phyloP scores from a whole-genome alignment of 305 asterid species.

The Fraxinus floribunda region DNA sequence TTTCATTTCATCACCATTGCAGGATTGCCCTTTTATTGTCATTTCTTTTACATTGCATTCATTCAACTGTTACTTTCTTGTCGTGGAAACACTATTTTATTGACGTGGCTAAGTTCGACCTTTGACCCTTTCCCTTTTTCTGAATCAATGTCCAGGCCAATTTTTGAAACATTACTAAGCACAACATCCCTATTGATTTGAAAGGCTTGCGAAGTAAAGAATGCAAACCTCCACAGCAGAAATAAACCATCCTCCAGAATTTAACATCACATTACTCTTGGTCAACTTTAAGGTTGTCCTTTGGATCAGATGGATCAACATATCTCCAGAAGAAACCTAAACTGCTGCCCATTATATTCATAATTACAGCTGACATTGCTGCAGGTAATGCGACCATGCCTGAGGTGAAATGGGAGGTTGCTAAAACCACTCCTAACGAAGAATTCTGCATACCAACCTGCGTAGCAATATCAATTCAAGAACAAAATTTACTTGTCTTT shows the following conservation, averaged over 20 bases:
- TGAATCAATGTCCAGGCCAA: not conserved
- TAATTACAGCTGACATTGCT: constrained; percentile 76
- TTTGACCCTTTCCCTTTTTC: not conserved
- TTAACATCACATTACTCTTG: constrained; percentile 11
- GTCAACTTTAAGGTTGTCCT: not conserved
- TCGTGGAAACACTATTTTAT: not conserved
- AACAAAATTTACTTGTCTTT: not conserved
- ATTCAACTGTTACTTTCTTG: not conserved
- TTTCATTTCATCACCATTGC: not conserved
- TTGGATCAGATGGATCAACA: constrained; percentile 45
- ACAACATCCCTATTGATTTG: not conserved
- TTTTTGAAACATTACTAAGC: not conserved
- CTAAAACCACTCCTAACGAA: constrained; percentile 84
- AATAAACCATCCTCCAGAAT: not conserved
- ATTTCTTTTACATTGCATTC: not conserved
- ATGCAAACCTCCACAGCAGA: not conserved
- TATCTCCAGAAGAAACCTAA: constrained; percentile 81
- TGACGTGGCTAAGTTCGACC: not conserved
- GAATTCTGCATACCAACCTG: constrained; percentile 98
- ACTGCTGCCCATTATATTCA: constrained; percentile 92
- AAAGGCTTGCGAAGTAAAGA: not conserved
- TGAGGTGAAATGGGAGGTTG: constrained; percentile 74
- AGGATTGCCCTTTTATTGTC: not conserved
- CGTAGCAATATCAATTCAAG: constrained; percentile 2
- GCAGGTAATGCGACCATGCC: constrained; percentile 80